A percentile compares a stretch with the other conserved stretches of the same genome.
phyloP scores from a whole-genome alignment of 768 basidiomycete genomes.

The Amanita jacksonii region DNA sequence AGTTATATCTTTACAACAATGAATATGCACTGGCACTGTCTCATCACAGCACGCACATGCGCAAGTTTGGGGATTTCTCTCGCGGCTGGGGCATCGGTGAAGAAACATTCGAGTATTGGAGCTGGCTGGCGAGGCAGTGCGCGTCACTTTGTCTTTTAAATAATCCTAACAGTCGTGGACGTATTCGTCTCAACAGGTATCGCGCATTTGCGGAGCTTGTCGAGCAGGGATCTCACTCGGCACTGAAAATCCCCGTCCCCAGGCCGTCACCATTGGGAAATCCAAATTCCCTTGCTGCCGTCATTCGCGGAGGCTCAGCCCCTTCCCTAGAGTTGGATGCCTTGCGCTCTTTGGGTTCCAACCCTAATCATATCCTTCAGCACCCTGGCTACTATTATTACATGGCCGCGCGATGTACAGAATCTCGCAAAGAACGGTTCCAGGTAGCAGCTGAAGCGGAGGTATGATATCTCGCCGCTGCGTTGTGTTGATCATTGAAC shows the following conservation, averaged over 20 bases:
- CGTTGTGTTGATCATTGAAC: background rate
- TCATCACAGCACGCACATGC: conserved; percentile 79
- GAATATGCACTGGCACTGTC: conserved; percentile 75
- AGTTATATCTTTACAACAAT: conserved; percentile 85
- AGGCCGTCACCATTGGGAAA: conserved; percentile 29
- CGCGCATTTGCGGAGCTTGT: conserved; percentile 87
- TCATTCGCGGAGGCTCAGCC: conserved; percentile 13
- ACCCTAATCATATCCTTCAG: conserved; percentile 76
- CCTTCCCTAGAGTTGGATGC: conserved; percentile 42
- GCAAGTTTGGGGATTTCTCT: conserved; percentile 78
- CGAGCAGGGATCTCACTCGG: conserved; percentile 65
- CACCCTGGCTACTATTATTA: conserved; percentile 93
- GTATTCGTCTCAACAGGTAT: conserved; percentile 39
- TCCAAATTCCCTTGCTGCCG: conserved; percentile 8
- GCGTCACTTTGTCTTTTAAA: conserved; percentile 25
- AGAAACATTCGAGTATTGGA: conserved; percentile 96
- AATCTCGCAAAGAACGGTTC: conserved; percentile 64
- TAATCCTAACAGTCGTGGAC: background rate
- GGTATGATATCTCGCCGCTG: conserved; percentile 24
- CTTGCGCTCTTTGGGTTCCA: conserved; percentile 55
- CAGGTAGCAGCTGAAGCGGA: conserved; percentile 46
- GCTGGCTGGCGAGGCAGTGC: conserved; percentile 89
- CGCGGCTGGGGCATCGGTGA: conserved; percentile 94
- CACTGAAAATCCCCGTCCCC: conserved; percentile 53
- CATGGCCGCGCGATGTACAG: conserved; percentile 79